A percentile compares a stretch with the other conserved stretches of the same genome.
These are phyloP conservation scores for Warburgia ugandensis DNA, from an alignment of 164 flowering plant genomes.

Conservation along the genomic window DNA sequence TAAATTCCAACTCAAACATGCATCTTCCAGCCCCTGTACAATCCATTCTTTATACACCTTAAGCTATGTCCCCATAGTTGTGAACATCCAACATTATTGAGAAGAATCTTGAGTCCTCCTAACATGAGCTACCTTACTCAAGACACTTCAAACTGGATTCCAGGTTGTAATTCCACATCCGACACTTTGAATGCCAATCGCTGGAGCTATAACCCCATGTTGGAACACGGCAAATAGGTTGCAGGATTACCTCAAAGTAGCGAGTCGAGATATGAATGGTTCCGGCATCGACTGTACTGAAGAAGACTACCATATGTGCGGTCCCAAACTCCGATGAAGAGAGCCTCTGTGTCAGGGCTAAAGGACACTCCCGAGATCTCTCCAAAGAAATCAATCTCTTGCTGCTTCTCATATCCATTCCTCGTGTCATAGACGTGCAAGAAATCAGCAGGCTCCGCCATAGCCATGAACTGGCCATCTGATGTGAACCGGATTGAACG, in stretches of 20 bases:
- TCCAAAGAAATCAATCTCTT: constrained; percentile 93
- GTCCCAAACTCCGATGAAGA: constrained; percentile 90
- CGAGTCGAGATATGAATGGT: constrained; percentile 54
- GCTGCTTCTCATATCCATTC: constrained; percentile 62
- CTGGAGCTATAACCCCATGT: not conserved
- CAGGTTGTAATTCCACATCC: not conserved
- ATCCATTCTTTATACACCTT: not conserved
- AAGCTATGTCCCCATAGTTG: not conserved
- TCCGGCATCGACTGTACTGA: constrained; percentile 49
- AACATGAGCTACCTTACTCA: constrained; percentile 5
- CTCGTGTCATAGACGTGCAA: constrained; percentile 72
- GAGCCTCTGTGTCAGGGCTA: constrained; percentile 89
- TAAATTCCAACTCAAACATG: not conserved
- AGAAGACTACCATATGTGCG: constrained; percentile 90
- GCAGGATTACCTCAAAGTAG: constrained; percentile 20
- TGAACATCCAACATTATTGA: not conserved
- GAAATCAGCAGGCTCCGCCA: constrained; percentile 95
- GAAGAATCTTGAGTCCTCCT: not conserved
- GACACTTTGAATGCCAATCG: not conserved
- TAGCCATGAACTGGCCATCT: constrained; percentile 84
- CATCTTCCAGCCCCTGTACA: not conserved
- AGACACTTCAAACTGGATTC: not conserved
- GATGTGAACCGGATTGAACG: constrained; percentile 79
- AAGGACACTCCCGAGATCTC: constrained; percentile 89
- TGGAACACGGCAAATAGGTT: not conserved